Evolutionary conservation across 2,329 filamentous ascomycete genomes (phyloP), one percentile per base, ranked within the genome.

Genomic region (Thielaviopsis ethacetica): DNA sequence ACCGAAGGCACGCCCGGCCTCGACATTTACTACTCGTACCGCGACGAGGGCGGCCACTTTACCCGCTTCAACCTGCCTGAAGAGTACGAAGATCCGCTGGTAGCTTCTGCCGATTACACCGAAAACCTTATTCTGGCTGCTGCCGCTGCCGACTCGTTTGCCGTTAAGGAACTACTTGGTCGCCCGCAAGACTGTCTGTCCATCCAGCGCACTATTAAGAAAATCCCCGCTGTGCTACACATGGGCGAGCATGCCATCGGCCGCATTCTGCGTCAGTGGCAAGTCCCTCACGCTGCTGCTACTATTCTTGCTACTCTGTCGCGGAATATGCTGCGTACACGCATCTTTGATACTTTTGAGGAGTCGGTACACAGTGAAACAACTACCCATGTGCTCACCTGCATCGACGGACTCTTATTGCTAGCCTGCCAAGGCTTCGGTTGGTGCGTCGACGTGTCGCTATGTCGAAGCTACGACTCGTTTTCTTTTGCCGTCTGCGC

Each of bases 21-120:
- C 26, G 56, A 57, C 27, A 57, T 49, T 49, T 57, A 57, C 56
- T 38, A 57, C 49, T 49, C 56, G 27, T 53, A 57, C 56, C 56
- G 26, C 30, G 47, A 53, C 41, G 49, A 53, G 52, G 52, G 52
- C 24, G 52, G 52, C 24, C 52, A 53, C 30, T 53, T 53, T n/a
- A 53, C 52, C n/a, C 52, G 30, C 17, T 53, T 53, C 24, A 53
- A 53, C 19, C 52, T 53, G n/a, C 52, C 52, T 0, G 52, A 53
- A 53, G 52, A 53, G 30, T 53, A 34, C n/a, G 52, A 53, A 30
- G 52, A 53, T 10, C 52, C 52, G 52, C 15, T 53, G 13, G 52
- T 53, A 19, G 52, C 52, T 22, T 19, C 26, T 30, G 30, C 26
- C 12, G 52, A 53, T 5, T 53, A 53, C 24, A 53, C 26, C 2